phyloP scores from a whole-genome alignment of 768 basidiomycete genomes.

The Leccinum aurantiacum region DNA sequence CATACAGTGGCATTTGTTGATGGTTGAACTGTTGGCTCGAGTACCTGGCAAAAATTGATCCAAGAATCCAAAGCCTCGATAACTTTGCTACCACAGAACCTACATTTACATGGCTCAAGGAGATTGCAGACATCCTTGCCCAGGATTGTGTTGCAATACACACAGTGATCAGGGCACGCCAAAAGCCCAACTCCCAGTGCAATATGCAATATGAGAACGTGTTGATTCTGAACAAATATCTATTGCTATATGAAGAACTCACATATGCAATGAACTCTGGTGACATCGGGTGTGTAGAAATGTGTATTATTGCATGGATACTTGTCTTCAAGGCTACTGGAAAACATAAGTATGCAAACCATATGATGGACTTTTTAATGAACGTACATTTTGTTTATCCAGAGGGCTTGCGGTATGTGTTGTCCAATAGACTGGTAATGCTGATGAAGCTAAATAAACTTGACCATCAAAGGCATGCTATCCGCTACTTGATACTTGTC shows the following conservation, averaged over 20 bases:
- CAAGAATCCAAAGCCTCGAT: conserved; percentile 9
- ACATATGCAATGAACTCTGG: conserved; percentile 33
- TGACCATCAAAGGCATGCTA: background rate
- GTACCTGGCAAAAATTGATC: background rate
- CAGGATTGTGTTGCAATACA: background rate
- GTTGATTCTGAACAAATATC: conserved; percentile 32
- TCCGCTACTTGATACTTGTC: background rate
- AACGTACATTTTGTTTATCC: background rate
- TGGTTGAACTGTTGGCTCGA: conserved; percentile 34
- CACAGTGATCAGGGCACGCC: background rate
- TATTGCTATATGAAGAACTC: conserved; percentile 43
- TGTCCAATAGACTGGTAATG: too few relatives aligned
- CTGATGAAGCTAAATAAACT: too few relatives aligned
- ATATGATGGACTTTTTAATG: conserved; percentile 26
- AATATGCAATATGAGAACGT: conserved; percentile 33
- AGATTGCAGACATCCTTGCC: conserved; percentile 26
- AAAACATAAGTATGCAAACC: conserved; percentile 38
- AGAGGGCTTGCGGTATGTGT: background rate
- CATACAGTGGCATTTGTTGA: conserved; percentile 27
- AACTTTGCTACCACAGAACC: conserved; percentile 3
- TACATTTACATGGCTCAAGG: conserved; percentile 28
- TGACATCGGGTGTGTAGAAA: conserved; percentile 34
- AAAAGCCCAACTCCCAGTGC: rapidly evolving
- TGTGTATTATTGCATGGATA: conserved; percentile 26
- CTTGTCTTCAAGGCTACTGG: conserved; percentile 29